Evolutionary conservation across 768 basidiomycete species (phyloP).

Genomic region (Termitomyces sp.): DNA sequence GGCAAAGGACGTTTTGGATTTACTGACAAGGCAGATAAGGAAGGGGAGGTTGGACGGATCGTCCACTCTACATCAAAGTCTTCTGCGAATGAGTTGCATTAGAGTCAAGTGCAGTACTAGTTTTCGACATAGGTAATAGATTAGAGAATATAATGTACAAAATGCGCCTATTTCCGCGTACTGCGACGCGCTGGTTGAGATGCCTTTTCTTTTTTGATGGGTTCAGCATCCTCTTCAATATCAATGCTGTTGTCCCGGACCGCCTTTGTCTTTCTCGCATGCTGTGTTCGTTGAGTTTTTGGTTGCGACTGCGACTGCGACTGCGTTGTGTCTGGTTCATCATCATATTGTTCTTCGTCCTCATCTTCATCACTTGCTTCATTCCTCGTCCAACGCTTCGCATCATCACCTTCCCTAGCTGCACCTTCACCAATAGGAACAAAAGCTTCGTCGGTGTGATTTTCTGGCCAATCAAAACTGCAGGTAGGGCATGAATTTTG

Average conservation of each 20-base stretch:
- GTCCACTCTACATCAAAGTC: constrained; percentile 12
- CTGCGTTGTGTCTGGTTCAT: constrained; percentile 32
- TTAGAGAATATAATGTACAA: constrained; percentile 7
- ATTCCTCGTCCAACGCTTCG: constrained; percentile 26
- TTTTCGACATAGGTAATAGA: constrained; percentile 1
- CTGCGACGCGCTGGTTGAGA: constrained; percentile 10
- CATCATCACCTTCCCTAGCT: constrained; percentile 56
- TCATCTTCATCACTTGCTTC: constrained; percentile 41
- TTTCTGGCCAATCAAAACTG: constrained; percentile 53
- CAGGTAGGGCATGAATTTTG: constrained; percentile 55
- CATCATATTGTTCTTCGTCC: constrained; percentile 39
- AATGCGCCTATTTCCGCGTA: constrained; percentile 11
- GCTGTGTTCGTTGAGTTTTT: constrained; percentile 26
- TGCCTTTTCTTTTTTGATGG: constrained; percentile 12
- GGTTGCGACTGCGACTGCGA: constrained; percentile 8
- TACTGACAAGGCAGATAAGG: constrained; percentile 39
- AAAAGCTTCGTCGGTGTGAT: constrained; percentile 43
- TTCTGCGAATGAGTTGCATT: constrained; percentile 2
- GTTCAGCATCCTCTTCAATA: constrained; percentile 23
- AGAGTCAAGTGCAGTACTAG: not conserved
- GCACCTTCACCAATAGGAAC: constrained; percentile 68
- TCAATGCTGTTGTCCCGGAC: constrained; percentile 29
- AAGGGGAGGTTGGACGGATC: constrained; percentile 44
- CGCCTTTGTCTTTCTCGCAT: constrained; percentile 27
- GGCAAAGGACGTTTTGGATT: constrained; percentile 91